phyloP scores from a whole-genome alignment of 495 filamentous ascomycete genomes.

The Cryomyces antarcticus region DNA sequence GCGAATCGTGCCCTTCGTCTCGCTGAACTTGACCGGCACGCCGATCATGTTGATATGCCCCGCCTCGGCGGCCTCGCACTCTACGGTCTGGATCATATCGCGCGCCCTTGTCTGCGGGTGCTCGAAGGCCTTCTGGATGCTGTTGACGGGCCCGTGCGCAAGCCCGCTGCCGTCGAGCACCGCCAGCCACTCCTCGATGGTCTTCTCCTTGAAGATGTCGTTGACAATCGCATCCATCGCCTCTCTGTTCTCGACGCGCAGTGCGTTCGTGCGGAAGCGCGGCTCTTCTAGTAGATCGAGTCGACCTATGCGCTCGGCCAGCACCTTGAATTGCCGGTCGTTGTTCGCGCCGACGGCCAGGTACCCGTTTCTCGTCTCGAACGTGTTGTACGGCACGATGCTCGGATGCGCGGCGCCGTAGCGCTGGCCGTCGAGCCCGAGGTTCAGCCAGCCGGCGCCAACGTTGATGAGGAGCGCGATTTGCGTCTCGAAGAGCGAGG shows the following conservation, averaged over 20 bases:
- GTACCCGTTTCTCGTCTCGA: constrained; percentile 15
- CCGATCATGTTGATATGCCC: constrained; percentile 15
- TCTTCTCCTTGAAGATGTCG: constrained; percentile 14
- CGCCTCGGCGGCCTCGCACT: constrained; percentile 11
- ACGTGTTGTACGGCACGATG: constrained; percentile 18
- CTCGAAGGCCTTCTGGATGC: constrained; percentile 16
- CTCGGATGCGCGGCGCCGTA: constrained; percentile 18
- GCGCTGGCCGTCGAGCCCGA: constrained; percentile 13
- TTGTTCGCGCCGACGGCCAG: constrained; percentile 18
- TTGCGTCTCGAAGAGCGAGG: constrained; percentile 16
- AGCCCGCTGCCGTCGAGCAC: constrained; percentile 16
- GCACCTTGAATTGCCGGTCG: constrained; percentile 15
- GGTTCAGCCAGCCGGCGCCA: constrained; percentile 14
- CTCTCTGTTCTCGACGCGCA: constrained; percentile 14
- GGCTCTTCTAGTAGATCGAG: constrained; percentile 12
- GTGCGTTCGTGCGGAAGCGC: constrained; percentile 14
- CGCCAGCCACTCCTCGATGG: constrained; percentile 14
- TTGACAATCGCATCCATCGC: constrained; percentile 15
- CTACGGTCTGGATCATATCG: constrained; percentile 13
- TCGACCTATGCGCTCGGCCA: constrained; percentile 11
- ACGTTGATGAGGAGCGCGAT: constrained; percentile 16
- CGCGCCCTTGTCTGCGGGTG: constrained; percentile 15
- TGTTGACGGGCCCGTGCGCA: constrained; percentile 17
- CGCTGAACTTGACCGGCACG: constrained; percentile 16
- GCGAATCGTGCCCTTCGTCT: constrained; percentile 11